Percentiles rank a stretch among this genome's conserved stretches.
Conservation (phyloP, 768 basidiomycete genomes). For the Boletus rubroflammeus region DNA sequence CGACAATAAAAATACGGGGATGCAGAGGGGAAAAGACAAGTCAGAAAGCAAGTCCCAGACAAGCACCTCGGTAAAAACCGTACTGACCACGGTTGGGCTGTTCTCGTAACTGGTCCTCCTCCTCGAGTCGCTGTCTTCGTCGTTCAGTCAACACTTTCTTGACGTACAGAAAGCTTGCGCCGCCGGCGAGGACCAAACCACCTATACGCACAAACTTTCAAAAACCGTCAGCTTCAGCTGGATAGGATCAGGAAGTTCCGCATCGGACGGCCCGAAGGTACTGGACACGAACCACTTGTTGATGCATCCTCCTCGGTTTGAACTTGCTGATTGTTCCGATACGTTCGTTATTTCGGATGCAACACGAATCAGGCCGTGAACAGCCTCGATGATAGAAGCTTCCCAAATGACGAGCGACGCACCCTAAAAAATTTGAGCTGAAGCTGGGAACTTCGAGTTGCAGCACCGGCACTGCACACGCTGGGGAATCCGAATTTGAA, state of each 20-base stretch:
- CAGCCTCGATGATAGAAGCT: neutral
- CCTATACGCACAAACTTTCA: slow-evolving; percentile 25
- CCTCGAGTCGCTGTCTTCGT: slow-evolving; percentile 20
- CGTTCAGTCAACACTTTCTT: slow-evolving; percentile 28
- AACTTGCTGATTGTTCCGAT: neutral
- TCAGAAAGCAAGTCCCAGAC: slow-evolving; percentile 9
- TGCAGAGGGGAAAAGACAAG: neutral
- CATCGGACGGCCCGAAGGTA: neutral
- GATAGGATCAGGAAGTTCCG: neutral
- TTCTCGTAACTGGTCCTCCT: slow-evolving; percentile 17
- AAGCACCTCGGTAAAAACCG: neutral
- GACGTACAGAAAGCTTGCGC: slow-evolving; percentile 30
- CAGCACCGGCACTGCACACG: neutral
- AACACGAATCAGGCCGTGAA: neutral
- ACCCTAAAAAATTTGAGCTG: slow-evolving; percentile 13
- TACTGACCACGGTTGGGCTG: slow-evolving; percentile 1
- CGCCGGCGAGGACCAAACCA: slow-evolving; percentile 27
- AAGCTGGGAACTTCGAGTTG: slow-evolving; percentile 11
- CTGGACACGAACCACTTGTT: slow-evolving; percentile 14
- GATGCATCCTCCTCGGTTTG: slow-evolving; percentile 11
- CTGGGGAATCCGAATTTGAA: slow-evolving; percentile 1
- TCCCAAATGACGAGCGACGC: neutral
- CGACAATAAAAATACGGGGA: neutral
- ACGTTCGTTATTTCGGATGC: neutral
- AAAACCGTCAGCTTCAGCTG: neutral